Percentiles rank a stretch among this genome's conserved stretches.
These are phyloP conservation scores for Tephrocybe sp. DNA, from an alignment of 768 basidiomycete genomes.

Conservation along the genomic window DNA sequence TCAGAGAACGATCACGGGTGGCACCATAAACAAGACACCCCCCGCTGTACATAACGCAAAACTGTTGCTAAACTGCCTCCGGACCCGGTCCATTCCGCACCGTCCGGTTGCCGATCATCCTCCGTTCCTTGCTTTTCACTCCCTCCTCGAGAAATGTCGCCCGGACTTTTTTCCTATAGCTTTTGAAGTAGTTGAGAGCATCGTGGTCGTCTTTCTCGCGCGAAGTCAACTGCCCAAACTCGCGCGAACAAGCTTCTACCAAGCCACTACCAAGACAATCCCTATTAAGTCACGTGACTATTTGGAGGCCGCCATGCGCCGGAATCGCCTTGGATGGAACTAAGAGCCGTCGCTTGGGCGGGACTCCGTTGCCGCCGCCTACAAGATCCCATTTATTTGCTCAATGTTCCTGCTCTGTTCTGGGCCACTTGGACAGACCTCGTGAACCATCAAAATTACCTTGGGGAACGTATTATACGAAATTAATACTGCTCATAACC, in stretches of 20 bases:
- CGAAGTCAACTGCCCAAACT: not conserved
- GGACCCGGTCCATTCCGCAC: conserved; percentile 12
- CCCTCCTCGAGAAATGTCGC: not conserved
- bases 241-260: not conserved
- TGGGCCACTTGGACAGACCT: no score
- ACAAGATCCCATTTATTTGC: not conserved
- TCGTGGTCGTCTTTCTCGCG: not conserved
- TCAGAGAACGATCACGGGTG: not conserved
- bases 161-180: not conserved
- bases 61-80: not conserved
- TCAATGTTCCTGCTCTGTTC: not conserved
- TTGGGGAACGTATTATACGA: no score
- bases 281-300: not conserved
- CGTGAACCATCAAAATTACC: no score
- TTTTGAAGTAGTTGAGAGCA: not conserved
- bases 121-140: not conserved
- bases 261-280: not conserved
- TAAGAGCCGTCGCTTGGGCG: conserved; percentile 9
- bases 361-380: not conserved
- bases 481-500: no score
- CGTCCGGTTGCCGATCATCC: conserved; percentile 7
- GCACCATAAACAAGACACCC: conserved; percentile 10
- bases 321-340: conserved; percentile 1
- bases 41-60: conserved; percentile 6
- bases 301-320: not conserved